These are phyloP conservation scores for Alternaria sp. DNA, from an alignment of 2,329 filamentous ascomycete species.

Conservation along the genomic window DNA sequence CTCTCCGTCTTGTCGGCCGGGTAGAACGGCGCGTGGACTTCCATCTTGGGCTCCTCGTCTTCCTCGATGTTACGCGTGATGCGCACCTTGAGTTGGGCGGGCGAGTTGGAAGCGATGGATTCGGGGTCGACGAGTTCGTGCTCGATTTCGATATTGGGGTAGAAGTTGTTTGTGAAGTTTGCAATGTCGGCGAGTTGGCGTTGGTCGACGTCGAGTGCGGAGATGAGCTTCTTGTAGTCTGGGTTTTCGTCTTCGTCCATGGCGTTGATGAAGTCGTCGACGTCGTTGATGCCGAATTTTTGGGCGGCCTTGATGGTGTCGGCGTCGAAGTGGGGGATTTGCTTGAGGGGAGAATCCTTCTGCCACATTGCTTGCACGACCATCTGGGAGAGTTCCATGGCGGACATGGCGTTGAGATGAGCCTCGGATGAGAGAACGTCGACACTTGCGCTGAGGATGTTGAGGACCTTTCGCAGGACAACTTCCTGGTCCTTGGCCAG, in stretches of 20 bases:
- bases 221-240: slow-evolving; percentile 77
- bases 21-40: slow-evolving; percentile 95
- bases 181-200: slow-evolving; percentile 87
- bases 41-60: slow-evolving; percentile 74
- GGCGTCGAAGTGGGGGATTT: slow-evolving; percentile 92
- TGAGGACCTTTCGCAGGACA: slow-evolving; percentile 82
- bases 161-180: slow-evolving; percentile 93
- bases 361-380: slow-evolving; percentile 99
- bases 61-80: slow-evolving; percentile 83
- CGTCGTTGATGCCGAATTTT: slow-evolving; percentile 83
- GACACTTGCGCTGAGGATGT: slow-evolving; percentile 87
- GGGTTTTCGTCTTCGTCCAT: slow-evolving; percentile 96
- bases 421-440: slow-evolving; percentile 96
- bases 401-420: slow-evolving; percentile 94
- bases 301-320: slow-evolving; percentile 83
- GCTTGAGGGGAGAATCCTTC: slow-evolving; percentile 92
- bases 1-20: slow-evolving; percentile 92
- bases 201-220: slow-evolving; percentile 78
- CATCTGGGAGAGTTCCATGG: slow-evolving; percentile 99
- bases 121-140: slow-evolving; percentile 85
- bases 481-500: slow-evolving; percentile 94
- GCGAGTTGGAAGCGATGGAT: slow-evolving; percentile 77
- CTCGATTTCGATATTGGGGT: slow-evolving; percentile 91
- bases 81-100: slow-evolving; percentile 81
- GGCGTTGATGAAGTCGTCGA: slow-evolving; percentile 97